Base-by-base conservation (phyloP, 2,329 filamentous ascomycete species). In the Gyromitra esculenta region DNA sequence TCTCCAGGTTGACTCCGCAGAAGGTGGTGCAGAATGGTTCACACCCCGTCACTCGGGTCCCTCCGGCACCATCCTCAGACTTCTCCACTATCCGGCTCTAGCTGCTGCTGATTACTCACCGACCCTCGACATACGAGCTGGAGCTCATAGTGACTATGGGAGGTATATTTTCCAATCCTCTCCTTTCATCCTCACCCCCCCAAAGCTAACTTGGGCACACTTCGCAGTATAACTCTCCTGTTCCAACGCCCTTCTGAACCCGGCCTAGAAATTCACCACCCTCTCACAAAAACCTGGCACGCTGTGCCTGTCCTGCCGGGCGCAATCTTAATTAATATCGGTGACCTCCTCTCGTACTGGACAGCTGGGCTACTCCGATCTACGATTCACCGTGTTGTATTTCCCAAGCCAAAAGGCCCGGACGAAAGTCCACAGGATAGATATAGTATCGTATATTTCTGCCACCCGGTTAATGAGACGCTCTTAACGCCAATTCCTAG, bases 141-240 rank as follows among this genome's bases (percentile, higher is more conserved):
- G 95, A 73, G 94, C 95, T 0, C 95, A 98, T 83, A 95, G 92
- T 3, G 94, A 97, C 85, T 97, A 97, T 84, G 89, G 89, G 72
- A 73, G 76, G 75, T 56, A 57, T 45, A 13, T 31, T 18, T 7
- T 31, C 54, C 35, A 69, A 21, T 35, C 15, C 15, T 13, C 35
- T 41, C 50, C 41, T 11, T 15, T 2, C 31, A 18, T 50, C 45
- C 45, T 7, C 18, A 50, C 57, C 11, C 31, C 15, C 21, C 11
- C 18, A 25, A 9, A 41, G 41, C 15, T 60, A 60, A 43, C 37
- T 74, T n/a, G n/a, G 41, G 5, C 5, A n/a, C n/a, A 15, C 5
- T 59, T 74, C 74, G 66, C 35, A 79, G 78, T 43, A 63, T 91
- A 63, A 91, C 89, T 0, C 85, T 91, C 0, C 88, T 98, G 9